A percentile compares a stretch with the other conserved stretches of the same genome.
Evolutionary conservation across 768 basidiomycete genomes (phyloP).

Genomic region (Hemileccinum impolitum): DNA sequence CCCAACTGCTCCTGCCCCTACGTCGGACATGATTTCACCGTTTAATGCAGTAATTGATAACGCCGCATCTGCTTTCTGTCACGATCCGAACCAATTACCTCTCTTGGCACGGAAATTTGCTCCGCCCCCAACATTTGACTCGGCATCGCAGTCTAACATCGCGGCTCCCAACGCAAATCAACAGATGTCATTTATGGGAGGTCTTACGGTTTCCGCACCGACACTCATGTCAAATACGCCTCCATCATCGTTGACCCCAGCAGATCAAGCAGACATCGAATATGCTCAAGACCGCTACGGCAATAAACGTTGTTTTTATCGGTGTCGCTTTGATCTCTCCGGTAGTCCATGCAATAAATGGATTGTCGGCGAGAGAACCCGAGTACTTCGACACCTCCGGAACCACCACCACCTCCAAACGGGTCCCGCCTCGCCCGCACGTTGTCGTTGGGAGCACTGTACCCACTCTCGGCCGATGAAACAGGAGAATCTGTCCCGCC

Average conservation of each 20-base stretch:
- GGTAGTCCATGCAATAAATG: slow-evolving; percentile 25
- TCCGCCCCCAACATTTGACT: neutral
- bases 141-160: slow-evolving; percentile 2
- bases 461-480: slow-evolving; percentile 24
- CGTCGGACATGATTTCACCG: neutral
- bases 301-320: slow-evolving; percentile 18
- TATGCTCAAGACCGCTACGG: slow-evolving; percentile 19
- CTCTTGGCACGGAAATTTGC: neutral
- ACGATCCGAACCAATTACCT: neutral
- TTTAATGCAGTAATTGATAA: neutral
- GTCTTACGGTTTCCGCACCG: neutral
- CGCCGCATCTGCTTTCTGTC: neutral
- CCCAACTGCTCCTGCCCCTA: neutral
- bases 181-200: neutral
- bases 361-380: slow-evolving; percentile 25
- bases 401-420: slow-evolving; percentile 20
- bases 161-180: neutral
- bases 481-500: slow-evolving; percentile 32
- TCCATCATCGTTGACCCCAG: neutral
- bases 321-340: slow-evolving; percentile 23
- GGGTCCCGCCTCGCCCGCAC: slow-evolving; percentile 8
- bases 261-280: slow-evolving; percentile 23
- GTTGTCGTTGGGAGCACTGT: slow-evolving; percentile 26
- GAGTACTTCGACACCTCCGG: slow-evolving; percentile 28
- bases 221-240: neutral